phyloP scores from a whole-genome alignment of 164 flowering plant genomes.

The Malania oleifera region DNA sequence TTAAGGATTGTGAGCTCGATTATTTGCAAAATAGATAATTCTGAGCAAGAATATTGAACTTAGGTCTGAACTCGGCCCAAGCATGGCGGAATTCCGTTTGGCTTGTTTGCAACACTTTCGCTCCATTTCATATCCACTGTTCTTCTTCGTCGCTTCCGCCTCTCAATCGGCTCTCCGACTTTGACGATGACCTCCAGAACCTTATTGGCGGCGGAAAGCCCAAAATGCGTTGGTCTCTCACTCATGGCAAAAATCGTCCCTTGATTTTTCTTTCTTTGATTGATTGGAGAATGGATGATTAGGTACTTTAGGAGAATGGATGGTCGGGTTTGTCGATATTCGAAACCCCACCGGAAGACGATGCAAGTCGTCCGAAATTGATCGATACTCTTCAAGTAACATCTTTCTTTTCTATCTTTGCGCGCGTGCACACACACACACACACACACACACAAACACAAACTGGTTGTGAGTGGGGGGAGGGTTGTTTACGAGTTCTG shows the following conservation, averaged over 20 bases:
- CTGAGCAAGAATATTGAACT: too few relatives aligned
- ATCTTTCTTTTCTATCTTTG: background rate
- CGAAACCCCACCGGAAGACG: conserved; percentile 53
- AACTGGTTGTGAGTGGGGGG: too few relatives aligned
- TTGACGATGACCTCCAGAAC: conserved; percentile 91
- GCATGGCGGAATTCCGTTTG: too few relatives aligned
- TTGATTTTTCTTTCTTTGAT: background rate
- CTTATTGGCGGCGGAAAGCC: conserved; percentile 94
- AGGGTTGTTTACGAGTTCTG: too few relatives aligned
- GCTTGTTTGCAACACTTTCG: conserved; percentile 83
- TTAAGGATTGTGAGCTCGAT: too few relatives aligned
- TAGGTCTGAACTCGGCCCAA: too few relatives aligned
- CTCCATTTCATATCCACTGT: conserved; percentile 74
- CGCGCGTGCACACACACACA: too few relatives aligned
- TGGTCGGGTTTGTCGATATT: conserved; percentile 77
- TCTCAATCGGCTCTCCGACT: conserved; percentile 67
- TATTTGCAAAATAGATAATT: too few relatives aligned
- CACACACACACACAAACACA: too few relatives aligned
- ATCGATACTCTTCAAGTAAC: conserved; percentile 77
- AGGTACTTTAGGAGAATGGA: conserved; percentile 93
- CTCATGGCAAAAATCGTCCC: too few relatives aligned
- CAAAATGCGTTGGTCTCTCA: conserved; percentile 81
- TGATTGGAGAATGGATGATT: background rate
- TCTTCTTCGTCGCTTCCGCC: conserved; percentile 36
- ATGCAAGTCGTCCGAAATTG: conserved; percentile 54